Conservation (phyloP, 805 yeast species). For the Candida xyloterini region DNA sequence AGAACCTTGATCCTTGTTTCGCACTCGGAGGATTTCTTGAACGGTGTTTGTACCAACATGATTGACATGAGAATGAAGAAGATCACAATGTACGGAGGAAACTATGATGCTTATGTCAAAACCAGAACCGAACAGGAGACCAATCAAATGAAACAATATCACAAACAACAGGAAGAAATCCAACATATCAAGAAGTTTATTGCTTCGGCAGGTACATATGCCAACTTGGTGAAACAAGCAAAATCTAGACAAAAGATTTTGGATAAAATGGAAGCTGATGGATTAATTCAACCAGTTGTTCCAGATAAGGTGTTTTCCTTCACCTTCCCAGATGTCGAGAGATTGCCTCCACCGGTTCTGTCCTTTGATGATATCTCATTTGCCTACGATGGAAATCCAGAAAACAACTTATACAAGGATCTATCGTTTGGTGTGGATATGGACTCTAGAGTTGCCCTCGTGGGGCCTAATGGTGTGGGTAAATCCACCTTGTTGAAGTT, state of each 20-base stretch:
- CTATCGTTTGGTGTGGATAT: slow-evolving; percentile 98
- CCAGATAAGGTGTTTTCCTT: slow-evolving; percentile 92
- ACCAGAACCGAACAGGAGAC: slow-evolving; percentile 92
- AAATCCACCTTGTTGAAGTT: slow-evolving; percentile 92
- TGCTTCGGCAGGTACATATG: slow-evolving; percentile 99
- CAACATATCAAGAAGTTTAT: slow-evolving; percentile 97
- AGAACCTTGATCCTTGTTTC: slow-evolving; percentile 91
- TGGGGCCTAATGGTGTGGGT: slow-evolving; percentile 99
- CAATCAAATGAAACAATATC: slow-evolving; percentile 96
- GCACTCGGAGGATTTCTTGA: slow-evolving; percentile 98
- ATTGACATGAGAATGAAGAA: slow-evolving; percentile 90
- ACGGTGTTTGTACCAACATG: slow-evolving; percentile 98
- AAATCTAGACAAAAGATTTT: slow-evolving; percentile 98
- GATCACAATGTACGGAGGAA: slow-evolving; percentile 87
- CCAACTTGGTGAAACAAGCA: slow-evolving; percentile 97
- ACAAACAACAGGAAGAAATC: slow-evolving; percentile 98
- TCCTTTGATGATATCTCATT: slow-evolving; percentile 94
- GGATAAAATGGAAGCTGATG: slow-evolving; percentile 99
- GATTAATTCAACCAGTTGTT: slow-evolving; percentile 87
- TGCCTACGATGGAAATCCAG: slow-evolving; percentile 79
- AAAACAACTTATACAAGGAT: slow-evolving; percentile 84
- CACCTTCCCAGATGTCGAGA: slow-evolving; percentile 92
- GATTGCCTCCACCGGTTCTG: slow-evolving; percentile 97
- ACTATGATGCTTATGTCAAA: slow-evolving; percentile 94
- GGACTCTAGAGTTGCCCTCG: slow-evolving; percentile 97